Evolutionary conservation across 768 basidiomycete genomes (phyloP).

Genomic region (Leccinum subtestaceum): DNA sequence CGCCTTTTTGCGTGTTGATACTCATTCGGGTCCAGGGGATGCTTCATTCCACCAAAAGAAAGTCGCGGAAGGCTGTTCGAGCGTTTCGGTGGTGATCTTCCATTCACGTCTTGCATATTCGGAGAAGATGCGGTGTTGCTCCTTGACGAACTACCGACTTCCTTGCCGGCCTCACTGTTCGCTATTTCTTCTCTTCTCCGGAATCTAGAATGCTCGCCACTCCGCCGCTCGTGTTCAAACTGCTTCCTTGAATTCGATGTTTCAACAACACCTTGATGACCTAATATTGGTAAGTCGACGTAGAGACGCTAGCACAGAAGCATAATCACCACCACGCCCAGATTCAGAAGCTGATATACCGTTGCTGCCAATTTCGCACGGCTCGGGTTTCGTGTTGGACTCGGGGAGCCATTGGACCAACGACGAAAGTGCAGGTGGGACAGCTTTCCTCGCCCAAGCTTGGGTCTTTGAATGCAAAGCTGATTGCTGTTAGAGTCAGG

Average conservation of each 20-base stretch:
- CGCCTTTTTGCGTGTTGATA: constrained; percentile 81
- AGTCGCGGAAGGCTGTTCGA: not conserved
- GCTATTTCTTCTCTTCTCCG: not conserved
- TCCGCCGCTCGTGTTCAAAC: not conserved
- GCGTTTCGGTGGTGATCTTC: not conserved
- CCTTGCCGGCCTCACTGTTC: not conserved
- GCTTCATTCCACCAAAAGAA: not conserved
- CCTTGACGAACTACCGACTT: not conserved
- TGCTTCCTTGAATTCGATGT: not conserved
- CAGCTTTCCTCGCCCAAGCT: constrained; percentile 8
- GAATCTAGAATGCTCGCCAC: not conserved
- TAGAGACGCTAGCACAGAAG: not conserved
- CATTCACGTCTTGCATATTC: not conserved
- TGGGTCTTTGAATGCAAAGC: not conserved
- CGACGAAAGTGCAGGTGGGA: constrained; percentile 5
- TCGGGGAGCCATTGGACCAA: constrained; percentile 1
- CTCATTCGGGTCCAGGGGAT: constrained; percentile 60
- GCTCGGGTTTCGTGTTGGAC: not conserved
- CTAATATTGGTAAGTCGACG: not conserved
- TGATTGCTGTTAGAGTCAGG: constrained; percentile 9
- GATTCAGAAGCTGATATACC: constrained; percentile 18
- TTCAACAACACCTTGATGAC: not conserved
- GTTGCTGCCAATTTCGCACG: not conserved
- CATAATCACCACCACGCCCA: constrained; percentile 10
- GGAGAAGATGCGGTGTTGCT: not conserved